A percentile compares a stretch with the other conserved stretches of the same genome.
Conservation (phyloP, 1,139 yeast species). For the Chernovozyma sophiae-reginae region DNA sequence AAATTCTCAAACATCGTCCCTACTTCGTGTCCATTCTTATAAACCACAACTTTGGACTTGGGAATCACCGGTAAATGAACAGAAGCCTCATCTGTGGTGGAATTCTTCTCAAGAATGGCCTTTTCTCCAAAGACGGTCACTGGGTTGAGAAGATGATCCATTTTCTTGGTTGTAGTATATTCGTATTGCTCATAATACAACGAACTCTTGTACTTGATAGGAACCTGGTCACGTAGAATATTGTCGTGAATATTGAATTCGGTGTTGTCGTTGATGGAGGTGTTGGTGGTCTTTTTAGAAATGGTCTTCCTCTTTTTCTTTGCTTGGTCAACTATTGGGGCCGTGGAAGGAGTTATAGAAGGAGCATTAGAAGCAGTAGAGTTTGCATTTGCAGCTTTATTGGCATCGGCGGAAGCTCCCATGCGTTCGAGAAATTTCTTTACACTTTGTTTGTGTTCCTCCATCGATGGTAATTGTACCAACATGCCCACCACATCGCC, state of each 20-base stretch:
- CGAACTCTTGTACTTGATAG: constrained; percentile 75
- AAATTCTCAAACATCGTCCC: constrained; percentile 67
- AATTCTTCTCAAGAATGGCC: constrained; percentile 38
- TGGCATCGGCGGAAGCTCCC: neutral
- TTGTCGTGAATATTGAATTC: constrained; percentile 22
- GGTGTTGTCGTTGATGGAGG: constrained; percentile 17
- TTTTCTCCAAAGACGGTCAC: constrained; percentile 66
- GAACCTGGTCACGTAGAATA: constrained; percentile 76
- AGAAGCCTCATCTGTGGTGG: constrained; percentile 17
- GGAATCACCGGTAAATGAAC: constrained; percentile 42
- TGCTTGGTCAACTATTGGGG: constrained; percentile 10
- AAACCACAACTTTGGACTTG: constrained; percentile 59
- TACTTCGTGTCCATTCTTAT: constrained; percentile 67
- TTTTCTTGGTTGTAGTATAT: constrained; percentile 68
- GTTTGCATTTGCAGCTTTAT: constrained; percentile 8
- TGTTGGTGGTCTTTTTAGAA: constrained; percentile 4
- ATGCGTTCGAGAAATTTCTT: constrained; percentile 14
- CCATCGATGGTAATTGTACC: constrained; percentile 60
- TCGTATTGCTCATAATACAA: constrained; percentile 85
- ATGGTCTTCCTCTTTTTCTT: constrained; percentile 16
- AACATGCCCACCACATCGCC: constrained; percentile 86
- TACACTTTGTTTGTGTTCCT: constrained; percentile 35
- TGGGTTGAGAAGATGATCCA: constrained; percentile 75
- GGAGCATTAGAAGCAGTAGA: neutral
- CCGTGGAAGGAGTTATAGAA: neutral